Base-by-base conservation (phyloP, 208 protist species). In the Leishmania lainsoni region DNA sequence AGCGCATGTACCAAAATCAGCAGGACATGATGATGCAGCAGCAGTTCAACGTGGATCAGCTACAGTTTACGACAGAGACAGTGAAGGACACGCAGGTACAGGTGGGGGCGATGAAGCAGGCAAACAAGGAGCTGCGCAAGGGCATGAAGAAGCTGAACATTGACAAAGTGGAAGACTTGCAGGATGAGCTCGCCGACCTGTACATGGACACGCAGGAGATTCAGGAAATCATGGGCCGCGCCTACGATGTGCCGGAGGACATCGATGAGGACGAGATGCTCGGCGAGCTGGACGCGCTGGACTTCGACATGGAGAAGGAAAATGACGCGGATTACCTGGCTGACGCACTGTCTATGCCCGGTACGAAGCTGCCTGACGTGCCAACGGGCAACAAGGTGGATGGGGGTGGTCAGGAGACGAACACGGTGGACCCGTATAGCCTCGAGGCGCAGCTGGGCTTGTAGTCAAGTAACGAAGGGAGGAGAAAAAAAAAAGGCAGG, bases 31-130 rank as follows among this genome's bases (percentile, higher is more conserved):
- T 98, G 82, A 93, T 95, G 88, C 86, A 94, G 75, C 97, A 98
- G 82, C 94, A 97, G 89, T 97, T 97, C 68, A 98, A 98, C 87
- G 91, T 98, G 72, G 97, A 98, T 73, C 97, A 98, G 83, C 89
- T 98, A 45, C 91, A 95, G 80, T 98, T 98, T 79, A 96, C 97
- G 4, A 92, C 89, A 14, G 93, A 98, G 82, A 92, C 92, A 42
- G 85, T 98, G 73, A 96, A 97, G 87, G 97, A 98, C 86, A 98
- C 97, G 42, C 88, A 97, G 68, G 87, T 96, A 63, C 95, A 97
- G 79, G 86, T 98, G 29, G 83, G 87, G 17, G 95, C 94, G 17
- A 93, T 98, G 92, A 97, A 96, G 87, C 90, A 92, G n/a, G 93
- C 94, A 16, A 91, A 89, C 81, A 98, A 97, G 87, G 75, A 81